These are phyloP conservation scores for Copromyces sp. DNA, from an alignment of 495 filamentous ascomycete species.

Conservation along the genomic window DNA sequence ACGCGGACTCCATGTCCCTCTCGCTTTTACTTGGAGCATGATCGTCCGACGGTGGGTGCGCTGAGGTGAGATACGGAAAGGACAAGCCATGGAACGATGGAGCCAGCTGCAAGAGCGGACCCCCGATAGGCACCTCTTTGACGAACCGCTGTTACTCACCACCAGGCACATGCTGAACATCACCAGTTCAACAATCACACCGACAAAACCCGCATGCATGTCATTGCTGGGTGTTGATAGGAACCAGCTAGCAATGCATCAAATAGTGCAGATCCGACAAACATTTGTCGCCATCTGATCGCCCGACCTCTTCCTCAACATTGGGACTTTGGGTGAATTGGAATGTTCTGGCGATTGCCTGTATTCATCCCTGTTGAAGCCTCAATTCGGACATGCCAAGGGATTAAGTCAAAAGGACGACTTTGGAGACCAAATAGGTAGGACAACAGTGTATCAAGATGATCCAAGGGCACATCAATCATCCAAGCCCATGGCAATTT, in stretches of 20 bases:
- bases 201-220: background rate
- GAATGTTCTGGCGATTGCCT: background rate
- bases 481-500: background rate
- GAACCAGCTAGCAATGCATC: background rate
- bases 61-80: background rate
- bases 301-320: background rate
- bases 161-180: background rate
- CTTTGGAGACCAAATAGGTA: background rate
- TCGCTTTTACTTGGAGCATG: background rate
- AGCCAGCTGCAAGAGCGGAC: background rate
- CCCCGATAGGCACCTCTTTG: background rate
- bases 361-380: background rate
- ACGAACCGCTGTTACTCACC: background rate
- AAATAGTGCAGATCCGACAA: background rate
- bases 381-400: background rate
- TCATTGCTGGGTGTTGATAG: background rate
- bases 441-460: background rate
- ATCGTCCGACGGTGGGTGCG: background rate
- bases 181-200: background rate
- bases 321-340: background rate
- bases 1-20: background rate
- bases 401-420: background rate
- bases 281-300: background rate
- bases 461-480: background rate
- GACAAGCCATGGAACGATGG: background rate